Conservation (phyloP, 768 basidiomycete genomes). For the Rhodotorula babjevae region DNA sequence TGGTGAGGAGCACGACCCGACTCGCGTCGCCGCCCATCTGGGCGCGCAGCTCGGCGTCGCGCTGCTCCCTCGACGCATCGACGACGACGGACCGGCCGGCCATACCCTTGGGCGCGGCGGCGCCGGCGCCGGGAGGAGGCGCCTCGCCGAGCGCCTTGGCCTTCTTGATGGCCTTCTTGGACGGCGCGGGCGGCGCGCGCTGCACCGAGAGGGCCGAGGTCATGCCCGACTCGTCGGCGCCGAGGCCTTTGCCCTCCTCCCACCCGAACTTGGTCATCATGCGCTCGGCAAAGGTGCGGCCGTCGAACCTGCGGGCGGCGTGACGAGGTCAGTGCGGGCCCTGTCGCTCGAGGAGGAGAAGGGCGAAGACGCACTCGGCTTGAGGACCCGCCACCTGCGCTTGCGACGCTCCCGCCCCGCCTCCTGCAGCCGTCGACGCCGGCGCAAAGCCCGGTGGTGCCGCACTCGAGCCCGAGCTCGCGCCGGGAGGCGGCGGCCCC, state of each 20-base stretch:
- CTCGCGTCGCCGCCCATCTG: slow-evolving; percentile 83
- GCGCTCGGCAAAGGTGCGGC: slow-evolving; percentile 68
- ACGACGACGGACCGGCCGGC: slow-evolving; percentile 11
- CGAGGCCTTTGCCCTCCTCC: slow-evolving; percentile 86
- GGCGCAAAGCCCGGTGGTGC: not conserved
- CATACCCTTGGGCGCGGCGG: slow-evolving; percentile 12
- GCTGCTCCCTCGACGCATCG: slow-evolving; percentile 12
- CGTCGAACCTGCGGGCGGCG: slow-evolving; percentile 20
- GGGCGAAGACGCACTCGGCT: slow-evolving; percentile 6
- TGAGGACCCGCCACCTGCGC: not conserved
- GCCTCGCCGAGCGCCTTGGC: not conserved
- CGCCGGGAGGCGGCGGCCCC: not conserved
- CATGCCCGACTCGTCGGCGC: slow-evolving; percentile 75
- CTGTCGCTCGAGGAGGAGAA: not conserved
- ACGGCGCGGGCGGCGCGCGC: slow-evolving; percentile 34
- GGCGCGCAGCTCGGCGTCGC: slow-evolving; percentile 53
- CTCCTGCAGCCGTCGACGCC: not conserved
- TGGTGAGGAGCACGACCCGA: slow-evolving; percentile 78
- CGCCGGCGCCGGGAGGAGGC: not conserved
- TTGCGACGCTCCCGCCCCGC: not conserved
- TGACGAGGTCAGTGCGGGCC: too few relatives aligned
- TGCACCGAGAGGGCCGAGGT: slow-evolving; percentile 85
- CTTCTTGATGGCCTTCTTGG: slow-evolving; percentile 13
- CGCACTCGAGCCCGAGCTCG: not conserved
- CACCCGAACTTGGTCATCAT: slow-evolving; percentile 97